Percentiles rank a stretch among this genome's conserved stretches.
phyloP scores from a whole-genome alignment of 768 basidiomycete genomes.

The Lactarius hatsudake region DNA sequence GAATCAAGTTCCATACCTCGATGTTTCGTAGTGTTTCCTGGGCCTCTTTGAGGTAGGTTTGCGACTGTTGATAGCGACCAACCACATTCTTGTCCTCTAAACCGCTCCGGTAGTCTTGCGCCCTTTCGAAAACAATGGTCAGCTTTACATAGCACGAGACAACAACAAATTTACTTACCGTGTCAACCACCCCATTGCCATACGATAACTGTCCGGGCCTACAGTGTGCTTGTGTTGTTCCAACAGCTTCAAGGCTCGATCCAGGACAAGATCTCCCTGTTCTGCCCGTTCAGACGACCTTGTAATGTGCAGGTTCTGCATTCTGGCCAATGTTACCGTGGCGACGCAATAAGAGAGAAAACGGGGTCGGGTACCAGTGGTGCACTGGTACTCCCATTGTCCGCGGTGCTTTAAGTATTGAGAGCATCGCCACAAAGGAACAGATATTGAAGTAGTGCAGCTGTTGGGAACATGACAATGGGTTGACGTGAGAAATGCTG shows the following conservation, averaged over 20 bases:
- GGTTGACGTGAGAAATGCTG: background rate
- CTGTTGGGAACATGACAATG: background rate
- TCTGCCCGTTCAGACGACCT: background rate
- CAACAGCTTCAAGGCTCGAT: background rate
- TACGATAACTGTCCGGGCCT: background rate
- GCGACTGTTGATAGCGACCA: background rate
- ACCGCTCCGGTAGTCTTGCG: background rate
- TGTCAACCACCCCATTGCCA: slow-evolving; percentile 5
- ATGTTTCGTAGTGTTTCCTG: slow-evolving; percentile 3
- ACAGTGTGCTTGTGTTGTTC: background rate
- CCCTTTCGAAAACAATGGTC: background rate
- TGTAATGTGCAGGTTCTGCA: background rate
- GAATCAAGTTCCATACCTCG: background rate
- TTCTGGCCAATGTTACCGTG: background rate
- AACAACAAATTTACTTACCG: background rate
- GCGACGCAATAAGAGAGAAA: background rate
- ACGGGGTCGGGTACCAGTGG: background rate
- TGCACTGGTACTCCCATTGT: background rate
- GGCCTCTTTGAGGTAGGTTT: slow-evolving; percentile 10
- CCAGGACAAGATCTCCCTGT: slow-evolving; percentile 1
- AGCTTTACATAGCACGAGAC: background rate
- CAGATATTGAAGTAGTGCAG: background rate
- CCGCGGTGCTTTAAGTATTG: background rate
- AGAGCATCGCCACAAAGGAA: background rate
- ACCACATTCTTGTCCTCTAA: slow-evolving; percentile 5